Evolutionary conservation across 2,329 filamentous ascomycete genomes (phyloP), one percentile per base, ranked within the genome.

Genomic region (Aspergillus sojae): DNA sequence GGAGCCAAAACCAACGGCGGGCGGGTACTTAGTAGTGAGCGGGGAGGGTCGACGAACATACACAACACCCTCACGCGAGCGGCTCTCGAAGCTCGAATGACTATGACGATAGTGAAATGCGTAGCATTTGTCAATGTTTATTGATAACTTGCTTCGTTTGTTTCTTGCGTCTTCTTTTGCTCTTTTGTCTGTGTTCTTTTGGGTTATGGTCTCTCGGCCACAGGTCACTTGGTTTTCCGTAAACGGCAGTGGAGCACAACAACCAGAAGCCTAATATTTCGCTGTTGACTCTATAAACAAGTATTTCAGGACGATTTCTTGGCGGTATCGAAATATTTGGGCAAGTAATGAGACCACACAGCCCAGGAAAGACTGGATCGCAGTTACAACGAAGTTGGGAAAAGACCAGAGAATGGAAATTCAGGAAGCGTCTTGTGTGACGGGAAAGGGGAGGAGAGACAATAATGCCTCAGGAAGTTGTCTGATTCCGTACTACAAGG

Each of bases 191-290:
- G 32, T 39, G 46, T 39, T 53, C 23, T 46, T 52, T n/a, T 21
- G 32, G 34, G 30, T 28, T 21, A n/a, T 52, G 39, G 57, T 32
- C 11, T n/a, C n/a, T 21, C 11, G 28, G 16, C 26, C 14, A 21
- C 19, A 12, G 48, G 48, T n/a, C 48, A 52, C 48, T 52, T 58
- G 46, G 59, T 41, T 59, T 62, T 65, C 67, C 64, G 59, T 66
- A 66, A 67, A 55, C 63, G 63, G 62, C 61, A 57, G 61, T 63
- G 63, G 58, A 65, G 46, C 56, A 45, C 26, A 50, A 45, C 26
- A 46, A 28, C 11, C 16, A 58, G 52, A 26, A 60, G 30, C 36
- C 26, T 32, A 34, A 21, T 32, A n/a, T 34, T 52, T 52, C n/a
- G 28, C n/a, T 32, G 48, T 32, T n/a, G 48, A 14, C 48, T 34